Evolutionary conservation across 495 filamentous ascomycete species (phyloP).

Genomic region (Xanthoparmelia taractica): DNA sequence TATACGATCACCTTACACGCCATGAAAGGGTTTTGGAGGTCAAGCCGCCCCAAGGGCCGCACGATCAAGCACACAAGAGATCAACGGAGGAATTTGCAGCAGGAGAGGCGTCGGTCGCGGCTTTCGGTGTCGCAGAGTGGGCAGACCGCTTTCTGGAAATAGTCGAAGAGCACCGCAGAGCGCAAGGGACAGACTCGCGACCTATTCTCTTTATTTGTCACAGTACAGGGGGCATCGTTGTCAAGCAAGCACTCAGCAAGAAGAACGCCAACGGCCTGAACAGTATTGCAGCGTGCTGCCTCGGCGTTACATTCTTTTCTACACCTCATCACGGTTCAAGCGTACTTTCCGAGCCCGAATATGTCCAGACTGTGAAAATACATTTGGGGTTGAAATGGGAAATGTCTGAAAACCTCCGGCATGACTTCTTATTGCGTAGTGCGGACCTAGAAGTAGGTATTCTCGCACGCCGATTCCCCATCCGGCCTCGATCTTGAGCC

Average conservation of each 20-base stretch:
- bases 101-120: constrained; percentile 3
- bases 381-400: constrained; percentile 48
- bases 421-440: constrained; percentile 45
- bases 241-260: constrained; percentile 32
- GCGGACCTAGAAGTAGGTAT: constrained; percentile 31
- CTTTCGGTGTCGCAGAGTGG: constrained; percentile 21
- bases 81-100: constrained; percentile 4
- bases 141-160: constrained; percentile 18
- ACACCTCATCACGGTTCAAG: constrained; percentile 60
- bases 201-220: constrained; percentile 60
- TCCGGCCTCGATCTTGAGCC: not conserved
- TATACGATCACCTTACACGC: constrained; percentile 22
- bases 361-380: constrained; percentile 46
- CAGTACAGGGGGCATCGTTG: constrained; percentile 52
- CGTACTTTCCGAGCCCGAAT: constrained; percentile 52
- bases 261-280: constrained; percentile 21
- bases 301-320: constrained; percentile 55
- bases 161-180: constrained; percentile 7
- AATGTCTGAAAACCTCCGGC: constrained; percentile 42
- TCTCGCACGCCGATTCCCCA: not conserved
- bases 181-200: constrained; percentile 28
- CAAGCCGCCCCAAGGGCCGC: not conserved
- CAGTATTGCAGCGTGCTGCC: constrained; percentile 47
- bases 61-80: constrained; percentile 3
- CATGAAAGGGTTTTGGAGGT: constrained; percentile 13